Conservation (phyloP, 2,329 filamentous ascomycete species). For the Aspergillus ustus region DNA sequence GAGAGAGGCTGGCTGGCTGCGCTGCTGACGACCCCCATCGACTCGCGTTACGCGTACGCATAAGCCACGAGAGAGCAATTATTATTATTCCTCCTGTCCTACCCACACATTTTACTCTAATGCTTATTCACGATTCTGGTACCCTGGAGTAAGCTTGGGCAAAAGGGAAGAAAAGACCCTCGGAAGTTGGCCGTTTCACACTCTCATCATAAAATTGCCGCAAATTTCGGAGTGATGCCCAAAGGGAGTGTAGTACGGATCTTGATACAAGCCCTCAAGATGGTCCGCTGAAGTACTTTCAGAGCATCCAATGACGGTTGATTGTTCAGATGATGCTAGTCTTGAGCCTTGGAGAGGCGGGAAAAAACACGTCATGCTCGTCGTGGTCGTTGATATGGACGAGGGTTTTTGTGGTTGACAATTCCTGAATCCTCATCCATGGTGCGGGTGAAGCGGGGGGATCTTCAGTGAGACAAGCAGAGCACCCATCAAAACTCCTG, state of each 20-base stretch:
- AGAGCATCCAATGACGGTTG: not conserved
- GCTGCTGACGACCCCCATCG: not conserved
- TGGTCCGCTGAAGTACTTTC: not conserved
- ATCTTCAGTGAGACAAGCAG: not conserved
- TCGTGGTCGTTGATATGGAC: not conserved
- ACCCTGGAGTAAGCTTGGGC: not conserved
- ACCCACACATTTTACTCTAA: not conserved
- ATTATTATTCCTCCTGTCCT: not conserved
- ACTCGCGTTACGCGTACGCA: not conserved
- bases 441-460: not conserved
- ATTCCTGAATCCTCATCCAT: not conserved
- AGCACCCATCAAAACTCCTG: not conserved
- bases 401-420: not conserved
- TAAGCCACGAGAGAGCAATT: not conserved
- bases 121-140: not conserved
- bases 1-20: not conserved
- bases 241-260: not conserved
- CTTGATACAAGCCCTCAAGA: not conserved
- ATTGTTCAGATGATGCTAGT: not conserved
- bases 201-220: not conserved
- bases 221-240: not conserved
- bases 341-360: slow-evolving; percentile 5
- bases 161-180: not conserved
- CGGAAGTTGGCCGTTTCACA: not conserved
- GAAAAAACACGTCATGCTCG: slow-evolving; percentile 7